Conservation (phyloP, 1,284 basidiomycete genomes). For the Melampsora americana region DNA sequence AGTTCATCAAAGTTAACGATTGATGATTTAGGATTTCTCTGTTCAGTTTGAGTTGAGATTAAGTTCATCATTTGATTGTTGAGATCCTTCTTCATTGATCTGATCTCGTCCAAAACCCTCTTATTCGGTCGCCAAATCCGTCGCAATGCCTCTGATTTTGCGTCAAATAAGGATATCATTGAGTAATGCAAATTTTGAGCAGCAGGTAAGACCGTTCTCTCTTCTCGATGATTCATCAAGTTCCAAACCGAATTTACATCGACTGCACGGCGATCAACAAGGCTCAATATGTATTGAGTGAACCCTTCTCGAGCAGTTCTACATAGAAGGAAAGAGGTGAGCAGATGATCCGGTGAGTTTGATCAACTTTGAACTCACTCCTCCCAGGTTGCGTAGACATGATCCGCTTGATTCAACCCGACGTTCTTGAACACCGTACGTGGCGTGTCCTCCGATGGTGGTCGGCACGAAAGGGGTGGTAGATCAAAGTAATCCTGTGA, state of each 20-base stretch:
- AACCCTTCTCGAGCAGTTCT: neutral
- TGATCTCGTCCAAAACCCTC: neutral
- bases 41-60: too few species aligned
- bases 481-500: neutral
- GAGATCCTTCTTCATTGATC: neutral
- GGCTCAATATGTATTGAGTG: neutral
- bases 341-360: neutral
- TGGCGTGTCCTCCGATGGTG: neutral
- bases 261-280: neutral
- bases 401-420: neutral
- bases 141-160: neutral
- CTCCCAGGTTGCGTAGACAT: neutral
- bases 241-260: neutral
- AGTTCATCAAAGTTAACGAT: neutral
- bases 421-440: neutral
- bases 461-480: neutral
- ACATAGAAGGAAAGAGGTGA: neutral
- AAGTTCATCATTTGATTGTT: neutral
- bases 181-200: neutral
- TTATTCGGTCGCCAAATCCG: conserved; percentile 1
- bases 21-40: neutral
- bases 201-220: neutral
- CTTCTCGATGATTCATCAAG: neutral
- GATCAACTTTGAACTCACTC: neutral
- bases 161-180: neutral